These are phyloP conservation scores for Gypsophila paniculata DNA, from an alignment of 179 eudicot genomes.

Conservation along the genomic window DNA sequence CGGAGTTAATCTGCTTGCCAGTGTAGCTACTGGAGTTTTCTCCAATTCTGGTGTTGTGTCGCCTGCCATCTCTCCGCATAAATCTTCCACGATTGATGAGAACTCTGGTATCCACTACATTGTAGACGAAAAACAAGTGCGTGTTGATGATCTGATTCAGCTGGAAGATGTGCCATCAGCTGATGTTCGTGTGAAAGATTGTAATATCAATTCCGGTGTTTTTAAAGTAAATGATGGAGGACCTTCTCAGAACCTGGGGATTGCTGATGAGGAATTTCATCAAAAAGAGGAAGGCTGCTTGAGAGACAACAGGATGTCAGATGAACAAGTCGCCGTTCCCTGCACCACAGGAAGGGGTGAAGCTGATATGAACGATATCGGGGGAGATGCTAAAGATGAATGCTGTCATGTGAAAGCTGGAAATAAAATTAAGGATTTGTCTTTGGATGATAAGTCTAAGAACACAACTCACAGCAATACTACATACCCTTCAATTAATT, in stretches of 20 bases:
- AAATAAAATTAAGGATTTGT: slow-evolving; percentile 21
- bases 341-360: slow-evolving; percentile 23
- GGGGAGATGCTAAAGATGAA: slow-evolving; percentile 17
- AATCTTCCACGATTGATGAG: slow-evolving; percentile 18
- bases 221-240: slow-evolving; percentile 20
- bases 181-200: slow-evolving; percentile 27
- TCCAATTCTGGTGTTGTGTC: slow-evolving; percentile 26
- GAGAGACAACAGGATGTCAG: slow-evolving; percentile 25
- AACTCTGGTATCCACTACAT: slow-evolving; percentile 7
- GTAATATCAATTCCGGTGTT: slow-evolving; percentile 19
- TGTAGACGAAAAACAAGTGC: slow-evolving; percentile 18
- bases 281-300: slow-evolving; percentile 20
- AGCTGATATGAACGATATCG: slow-evolving; percentile 20
- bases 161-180: background rate
- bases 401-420: slow-evolving; percentile 16
- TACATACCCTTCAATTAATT: slow-evolving; percentile 2
- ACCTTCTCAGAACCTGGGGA: slow-evolving; percentile 13
- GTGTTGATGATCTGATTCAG: slow-evolving; percentile 6
- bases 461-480: slow-evolving; percentile 15
- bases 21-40: slow-evolving; percentile 47
- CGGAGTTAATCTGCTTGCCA: slow-evolving; percentile 52
- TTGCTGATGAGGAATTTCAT: slow-evolving; percentile 21
- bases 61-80: slow-evolving; percentile 33
- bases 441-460: slow-evolving; percentile 22
- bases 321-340: slow-evolving; percentile 18